These are phyloP conservation scores for Aulographum hederae DNA, from an alignment of 2,329 filamentous ascomycete species.

Conservation along the genomic window DNA sequence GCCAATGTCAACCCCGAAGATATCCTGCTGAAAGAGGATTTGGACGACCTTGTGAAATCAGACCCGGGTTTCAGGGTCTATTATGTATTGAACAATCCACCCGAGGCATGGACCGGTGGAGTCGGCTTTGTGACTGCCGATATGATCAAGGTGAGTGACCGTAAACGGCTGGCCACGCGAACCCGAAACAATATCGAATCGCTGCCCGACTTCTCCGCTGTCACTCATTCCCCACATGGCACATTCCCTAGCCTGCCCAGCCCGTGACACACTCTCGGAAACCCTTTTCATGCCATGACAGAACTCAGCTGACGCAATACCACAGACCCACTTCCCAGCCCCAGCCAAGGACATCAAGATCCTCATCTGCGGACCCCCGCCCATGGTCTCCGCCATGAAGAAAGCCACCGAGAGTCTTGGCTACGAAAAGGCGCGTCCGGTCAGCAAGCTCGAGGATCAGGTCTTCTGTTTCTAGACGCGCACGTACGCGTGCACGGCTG, in stretches of 20 bases:
- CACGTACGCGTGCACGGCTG: not conserved
- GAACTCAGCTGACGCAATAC: too few species aligned
- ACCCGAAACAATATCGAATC: not conserved
- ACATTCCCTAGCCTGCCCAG: not conserved
- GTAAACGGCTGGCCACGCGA: too few species aligned
- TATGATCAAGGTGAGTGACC: constrained; percentile 65
- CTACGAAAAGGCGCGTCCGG: constrained; percentile 78
- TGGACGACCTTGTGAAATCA: constrained; percentile 59
- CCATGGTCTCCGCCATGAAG: constrained; percentile 95
- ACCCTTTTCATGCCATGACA: too few species aligned
- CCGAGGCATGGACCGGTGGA: constrained; percentile 77
- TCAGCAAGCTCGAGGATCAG: constrained; percentile 96
- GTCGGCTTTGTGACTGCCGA: constrained; percentile 90
- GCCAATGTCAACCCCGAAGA: constrained; percentile 90
- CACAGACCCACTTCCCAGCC: not conserved
- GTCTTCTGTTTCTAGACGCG: constrained; percentile 74
- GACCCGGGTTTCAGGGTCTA: constrained; percentile 73
- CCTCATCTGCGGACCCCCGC: constrained; percentile 83
- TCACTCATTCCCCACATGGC: not conserved
- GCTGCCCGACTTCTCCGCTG: not conserved
- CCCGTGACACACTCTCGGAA: too few species aligned
- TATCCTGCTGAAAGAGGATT: constrained; percentile 81
- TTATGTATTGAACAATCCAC: constrained; percentile 94
- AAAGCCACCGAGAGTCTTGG: constrained; percentile 80
- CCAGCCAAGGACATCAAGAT: constrained; percentile 62